Conservation (phyloP, 176 grass and related monocot genomes). For the Rhynchospora tenuis region DNA sequence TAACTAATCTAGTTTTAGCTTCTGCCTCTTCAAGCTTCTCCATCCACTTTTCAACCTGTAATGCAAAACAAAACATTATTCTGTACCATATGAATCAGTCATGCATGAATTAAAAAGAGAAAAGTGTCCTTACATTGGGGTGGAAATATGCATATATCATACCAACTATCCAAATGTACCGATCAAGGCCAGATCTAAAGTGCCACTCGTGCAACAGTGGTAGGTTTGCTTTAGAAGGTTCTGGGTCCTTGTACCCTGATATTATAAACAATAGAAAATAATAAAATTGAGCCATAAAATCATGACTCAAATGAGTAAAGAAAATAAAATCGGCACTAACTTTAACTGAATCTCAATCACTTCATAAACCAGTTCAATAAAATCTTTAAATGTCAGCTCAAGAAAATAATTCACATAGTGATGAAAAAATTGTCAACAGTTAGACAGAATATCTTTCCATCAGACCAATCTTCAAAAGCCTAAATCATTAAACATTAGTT, state of each 20-base stretch:
- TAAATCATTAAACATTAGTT: not conserved
- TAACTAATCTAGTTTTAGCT: constrained; percentile 32
- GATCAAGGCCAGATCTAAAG: constrained; percentile 83
- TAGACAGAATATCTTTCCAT: not conserved
- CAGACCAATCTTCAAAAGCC: not conserved
- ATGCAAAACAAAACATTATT: not conserved
- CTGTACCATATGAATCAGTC: not conserved
- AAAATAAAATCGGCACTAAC: not conserved
- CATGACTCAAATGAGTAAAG: not conserved
- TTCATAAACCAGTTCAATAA: constrained; percentile 1
- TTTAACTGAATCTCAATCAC: constrained; percentile 1
- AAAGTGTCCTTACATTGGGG: constrained; percentile 46
- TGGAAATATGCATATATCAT: constrained; percentile 94
- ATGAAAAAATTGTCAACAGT: not conserved
- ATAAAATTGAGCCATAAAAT: not conserved
- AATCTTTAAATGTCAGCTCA: not conserved
- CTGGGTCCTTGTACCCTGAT: constrained; percentile 67
- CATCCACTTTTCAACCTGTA: constrained; percentile 46
- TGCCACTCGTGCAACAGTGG: constrained; percentile 75
- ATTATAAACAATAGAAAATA: not conserved
- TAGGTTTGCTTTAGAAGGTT: constrained; percentile 52
- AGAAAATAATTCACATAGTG: not conserved
- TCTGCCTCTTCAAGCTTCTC: constrained; percentile 53
- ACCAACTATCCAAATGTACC: constrained; percentile 87
- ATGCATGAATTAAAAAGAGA: not conserved